Evolutionary conservation across 192 early-diverging fungal genomes (phyloP).

Genomic region (Linnemannia elongata): DNA sequence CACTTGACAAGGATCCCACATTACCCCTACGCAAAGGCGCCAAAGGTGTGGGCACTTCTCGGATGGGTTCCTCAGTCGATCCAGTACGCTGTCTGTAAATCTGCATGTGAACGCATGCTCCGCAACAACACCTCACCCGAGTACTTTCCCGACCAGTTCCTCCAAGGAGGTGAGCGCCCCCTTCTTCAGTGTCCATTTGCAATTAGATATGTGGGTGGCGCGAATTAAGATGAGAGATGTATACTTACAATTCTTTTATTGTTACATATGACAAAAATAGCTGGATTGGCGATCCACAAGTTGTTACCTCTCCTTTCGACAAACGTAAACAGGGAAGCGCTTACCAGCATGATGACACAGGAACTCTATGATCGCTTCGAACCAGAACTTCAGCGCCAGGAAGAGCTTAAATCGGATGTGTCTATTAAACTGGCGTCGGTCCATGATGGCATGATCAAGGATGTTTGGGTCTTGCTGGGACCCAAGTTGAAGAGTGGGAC

Average conservation of each 20-base stretch:
- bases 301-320: constrained; percentile 36
- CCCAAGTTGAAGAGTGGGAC: constrained; percentile 47
- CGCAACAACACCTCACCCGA: constrained; percentile 57
- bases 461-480: constrained; percentile 64
- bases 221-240: background rate
- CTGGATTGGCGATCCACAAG: constrained; percentile 42
- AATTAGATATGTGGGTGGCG: background rate
- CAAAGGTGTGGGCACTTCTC: constrained; percentile 55
- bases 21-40: constrained; percentile 61
- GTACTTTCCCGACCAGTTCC: constrained; percentile 66
- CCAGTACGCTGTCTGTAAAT: constrained; percentile 59
- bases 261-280: background rate
- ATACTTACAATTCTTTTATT: background rate
- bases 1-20: constrained; percentile 56
- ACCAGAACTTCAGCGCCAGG: constrained; percentile 33
- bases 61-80: constrained; percentile 53
- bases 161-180: constrained; percentile 59
- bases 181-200: background rate
- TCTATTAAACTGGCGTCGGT: constrained; percentile 58
- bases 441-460: constrained; percentile 61
- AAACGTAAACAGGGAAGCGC: constrained; percentile 14
- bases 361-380: constrained; percentile 54
- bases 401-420: constrained; percentile 47
- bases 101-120: constrained; percentile 58
- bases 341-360: constrained; percentile 52